A percentile compares a stretch with the other conserved stretches of the same genome.
These are phyloP conservation scores for Plasmodium gallinaceum DNA, from an alignment of 169 alveolate genomes.

Conservation along the genomic window DNA sequence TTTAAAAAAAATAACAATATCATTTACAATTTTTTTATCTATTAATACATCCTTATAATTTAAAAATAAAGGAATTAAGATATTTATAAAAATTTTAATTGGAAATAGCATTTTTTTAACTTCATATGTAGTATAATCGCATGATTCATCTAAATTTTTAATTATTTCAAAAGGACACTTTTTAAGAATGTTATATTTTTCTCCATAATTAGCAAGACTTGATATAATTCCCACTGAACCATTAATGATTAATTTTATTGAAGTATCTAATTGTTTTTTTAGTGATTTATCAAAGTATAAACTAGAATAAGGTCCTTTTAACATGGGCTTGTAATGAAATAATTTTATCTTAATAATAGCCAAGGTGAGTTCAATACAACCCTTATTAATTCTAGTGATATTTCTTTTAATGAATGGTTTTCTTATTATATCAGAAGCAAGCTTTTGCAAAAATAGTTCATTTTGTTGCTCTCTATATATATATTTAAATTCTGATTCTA, in stretches of 20 bases:
- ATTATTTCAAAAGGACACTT: constrained; percentile 41
- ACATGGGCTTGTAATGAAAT: constrained; percentile 29
- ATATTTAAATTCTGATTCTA: constrained; percentile 43
- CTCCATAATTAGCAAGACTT: constrained; percentile 45
- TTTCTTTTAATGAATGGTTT: constrained; percentile 66
- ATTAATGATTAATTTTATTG: constrained; percentile 31
- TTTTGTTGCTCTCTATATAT: constrained; percentile 48
- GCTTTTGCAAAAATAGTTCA: constrained; percentile 36
- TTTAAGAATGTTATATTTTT: constrained; percentile 30
- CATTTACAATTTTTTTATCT: constrained; percentile 16
- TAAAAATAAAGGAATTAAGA: constrained; percentile 68
- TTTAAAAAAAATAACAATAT: constrained; percentile 29
- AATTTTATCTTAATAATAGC: constrained; percentile 54
- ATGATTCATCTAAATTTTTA: constrained; percentile 10
- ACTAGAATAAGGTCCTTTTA: constrained; percentile 42
- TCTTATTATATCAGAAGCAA: constrained; percentile 28
- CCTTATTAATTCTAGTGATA: constrained; percentile 58
- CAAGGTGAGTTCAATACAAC: constrained; percentile 59
- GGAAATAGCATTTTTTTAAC: constrained; percentile 50
- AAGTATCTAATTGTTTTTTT: constrained; percentile 55
- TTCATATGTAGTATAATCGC: constrained; percentile 15
- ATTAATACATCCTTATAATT: constrained; percentile 34
- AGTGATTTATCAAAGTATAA: constrained; percentile 56
- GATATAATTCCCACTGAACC: constrained; percentile 62
- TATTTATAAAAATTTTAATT: constrained; percentile 52